Percentiles rank a stretch among this genome's conserved stretches.
Evolutionary conservation across 1,284 basidiomycete species (phyloP).

Genomic region (Leccinum solheimii): DNA sequence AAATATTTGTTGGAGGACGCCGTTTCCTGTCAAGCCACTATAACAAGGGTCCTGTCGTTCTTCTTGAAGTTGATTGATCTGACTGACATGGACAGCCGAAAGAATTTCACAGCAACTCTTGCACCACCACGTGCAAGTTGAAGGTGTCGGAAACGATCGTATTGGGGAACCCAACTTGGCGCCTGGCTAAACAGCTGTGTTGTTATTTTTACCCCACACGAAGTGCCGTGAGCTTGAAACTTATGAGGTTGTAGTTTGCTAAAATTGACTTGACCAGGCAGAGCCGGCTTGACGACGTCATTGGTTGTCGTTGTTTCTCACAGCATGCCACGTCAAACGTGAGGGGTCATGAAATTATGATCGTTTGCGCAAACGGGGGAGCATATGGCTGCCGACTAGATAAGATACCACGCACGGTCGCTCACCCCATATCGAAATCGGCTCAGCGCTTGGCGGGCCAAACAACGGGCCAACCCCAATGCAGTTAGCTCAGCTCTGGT

Average conservation of each 20-base stretch:
- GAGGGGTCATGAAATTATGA: neutral
- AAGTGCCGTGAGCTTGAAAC: neutral
- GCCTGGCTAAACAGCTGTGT: neutral
- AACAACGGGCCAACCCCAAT: neutral
- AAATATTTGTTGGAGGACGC: neutral
- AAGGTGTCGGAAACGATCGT: neutral
- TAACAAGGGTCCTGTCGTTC: constrained; percentile 12
- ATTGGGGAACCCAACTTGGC: neutral
- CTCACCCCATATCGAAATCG: neutral
- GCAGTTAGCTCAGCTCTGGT: neutral
- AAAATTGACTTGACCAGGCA: too few species aligned
- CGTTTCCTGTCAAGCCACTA: constrained; percentile 7
- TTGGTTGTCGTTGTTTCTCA: neutral
- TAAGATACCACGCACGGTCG: constrained; percentile 8
- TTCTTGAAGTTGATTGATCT: neutral
- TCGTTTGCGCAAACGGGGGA: neutral
- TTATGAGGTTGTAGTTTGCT: neutral
- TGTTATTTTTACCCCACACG: neutral
- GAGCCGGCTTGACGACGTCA: neutral
- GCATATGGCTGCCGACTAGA: constrained; percentile 8
- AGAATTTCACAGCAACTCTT: constrained; percentile 1
- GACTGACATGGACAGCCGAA: constrained; percentile 5
- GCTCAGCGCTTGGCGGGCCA: neutral
- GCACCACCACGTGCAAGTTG: constrained; percentile 1
- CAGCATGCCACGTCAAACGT: constrained; percentile 1